Evolutionary conservation across 208 protist species (phyloP).

Genomic region (Acanthamoeba royreba): DNA sequence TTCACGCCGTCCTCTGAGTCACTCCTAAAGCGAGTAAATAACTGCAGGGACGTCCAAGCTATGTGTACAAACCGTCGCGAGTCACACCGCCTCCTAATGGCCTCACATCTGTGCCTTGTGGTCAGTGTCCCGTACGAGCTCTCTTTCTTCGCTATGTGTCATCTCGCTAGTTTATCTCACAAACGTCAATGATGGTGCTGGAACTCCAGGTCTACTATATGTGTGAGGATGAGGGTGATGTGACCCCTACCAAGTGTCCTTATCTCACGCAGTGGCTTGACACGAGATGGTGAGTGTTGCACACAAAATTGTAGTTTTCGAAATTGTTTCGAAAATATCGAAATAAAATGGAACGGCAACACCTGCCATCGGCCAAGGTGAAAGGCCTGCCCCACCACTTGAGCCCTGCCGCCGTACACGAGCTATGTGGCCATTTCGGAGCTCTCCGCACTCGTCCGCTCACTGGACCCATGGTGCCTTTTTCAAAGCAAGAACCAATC

Average conservation of each 20-base stretch:
- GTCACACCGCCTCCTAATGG: conserved; percentile 50
- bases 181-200: neutral
- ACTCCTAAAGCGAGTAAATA: neutral
- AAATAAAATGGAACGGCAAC: no score
- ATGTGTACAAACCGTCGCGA: conserved; percentile 60
- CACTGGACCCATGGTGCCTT: neutral
- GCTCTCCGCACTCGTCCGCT: neutral
- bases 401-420: neutral
- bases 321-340: no score
- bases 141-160: neutral
- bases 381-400: neutral
- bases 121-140: conserved; percentile 65
- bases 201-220: conserved; percentile 44
- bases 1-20: neutral
- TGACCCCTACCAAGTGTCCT: conserved; percentile 65
- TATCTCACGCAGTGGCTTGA: conserved; percentile 74
- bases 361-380: neutral
- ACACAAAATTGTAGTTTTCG: no score
- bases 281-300: neutral
- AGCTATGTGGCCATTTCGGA: neutral
- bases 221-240: conserved; percentile 61
- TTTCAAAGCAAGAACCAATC: no score
- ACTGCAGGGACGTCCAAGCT: neutral
- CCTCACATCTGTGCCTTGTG: conserved; percentile 72
- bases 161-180: neutral